Conservation (phyloP, 2,329 filamentous ascomycete species). For the Claviceps pazoutovae region DNA sequence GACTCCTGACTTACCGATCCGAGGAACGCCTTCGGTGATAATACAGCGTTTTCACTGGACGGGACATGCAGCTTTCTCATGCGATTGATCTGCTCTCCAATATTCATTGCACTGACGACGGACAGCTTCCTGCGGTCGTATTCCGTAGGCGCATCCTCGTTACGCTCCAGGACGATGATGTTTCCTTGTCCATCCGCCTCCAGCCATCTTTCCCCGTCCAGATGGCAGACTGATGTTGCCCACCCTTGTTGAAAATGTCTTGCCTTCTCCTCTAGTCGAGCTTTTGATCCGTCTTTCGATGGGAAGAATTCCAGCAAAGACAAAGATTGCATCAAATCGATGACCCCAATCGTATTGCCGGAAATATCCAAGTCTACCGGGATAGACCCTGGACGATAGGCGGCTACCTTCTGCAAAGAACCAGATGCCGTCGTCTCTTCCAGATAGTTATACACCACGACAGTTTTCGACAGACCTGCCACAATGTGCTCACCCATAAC, state of each 20-base stretch:
- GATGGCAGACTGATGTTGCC: conserved; percentile 62
- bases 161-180: conserved; percentile 63
- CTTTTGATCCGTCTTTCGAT: conserved; percentile 39
- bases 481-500: conserved; percentile 67
- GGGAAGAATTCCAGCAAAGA: conserved; percentile 60
- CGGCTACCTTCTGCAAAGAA: conserved; percentile 54
- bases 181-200: conserved; percentile 83
- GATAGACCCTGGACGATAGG: conserved; percentile 69
- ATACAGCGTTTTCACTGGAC: conserved; percentile 47
- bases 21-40: conserved; percentile 74
- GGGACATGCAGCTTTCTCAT: conserved; percentile 63
- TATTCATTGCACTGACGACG: conserved; percentile 64
- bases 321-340: conserved; percentile 88
- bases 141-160: conserved; percentile 55
- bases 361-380: conserved; percentile 69
- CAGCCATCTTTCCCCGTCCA: conserved; percentile 64
- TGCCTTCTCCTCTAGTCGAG: conserved; percentile 57
- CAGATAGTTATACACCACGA: conserved; percentile 43
- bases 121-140: conserved; percentile 61
- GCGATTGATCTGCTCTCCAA: conserved; percentile 88
- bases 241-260: conserved; percentile 72
- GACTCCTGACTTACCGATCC: conserved; percentile 54
- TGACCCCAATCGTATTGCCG: conserved; percentile 64
- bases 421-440: conserved; percentile 42
- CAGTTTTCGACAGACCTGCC: conserved; percentile 78